Base-by-base conservation (phyloP, 495 filamentous ascomycete species). In the Penicillium malachiteum region DNA sequence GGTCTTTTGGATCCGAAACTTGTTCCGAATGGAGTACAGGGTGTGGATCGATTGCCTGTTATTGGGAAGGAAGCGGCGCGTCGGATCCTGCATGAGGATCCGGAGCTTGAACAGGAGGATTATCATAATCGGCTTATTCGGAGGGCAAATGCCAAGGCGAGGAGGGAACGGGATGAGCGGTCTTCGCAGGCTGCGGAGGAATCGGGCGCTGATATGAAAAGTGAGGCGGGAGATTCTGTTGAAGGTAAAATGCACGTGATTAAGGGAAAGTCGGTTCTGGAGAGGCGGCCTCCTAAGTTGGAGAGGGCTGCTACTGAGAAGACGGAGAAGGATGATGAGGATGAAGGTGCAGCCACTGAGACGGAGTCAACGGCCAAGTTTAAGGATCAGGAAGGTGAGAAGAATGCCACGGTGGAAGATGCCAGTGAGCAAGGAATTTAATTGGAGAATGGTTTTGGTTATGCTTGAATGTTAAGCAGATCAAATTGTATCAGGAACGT, bases 1-100 rank as follows among this genome's bases (percentile, higher is more conserved):
- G 90, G 90, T 0, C 65, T 95, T 44, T 64, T 96, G 37, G 83
- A 90, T 78, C 86, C 63, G 59, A 87, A 76, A 69, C 68, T 81
- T 10, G 70, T 84, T 7, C 76, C 80, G 1, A 52, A 64, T 21
- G 67, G 71, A 7, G 69, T 76, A 21, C 72, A 78, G 35, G 81
- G 79, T 0, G 71, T 78, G n/a, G 77, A 84, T 30, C 81, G 70
- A 62, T 76, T 96, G 40, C 91, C 91, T 1, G 83, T 92, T 31
- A 81, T 85, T 3, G 90, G 89, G 0, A 67, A 71, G 1, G 86
- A 90, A 59, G 80, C 81, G 10, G 88, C 90, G 5, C 70, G 68
- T 33, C 87, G 91, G 57, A 77, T 92, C 55, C 64, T 82, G 9
- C 80, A 90, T 63, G 81, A 88, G 57, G 78, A 81, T 47, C 67